Conservation (phyloP, 1,284 basidiomycete species). For the Quambalaria eucalypti region DNA sequence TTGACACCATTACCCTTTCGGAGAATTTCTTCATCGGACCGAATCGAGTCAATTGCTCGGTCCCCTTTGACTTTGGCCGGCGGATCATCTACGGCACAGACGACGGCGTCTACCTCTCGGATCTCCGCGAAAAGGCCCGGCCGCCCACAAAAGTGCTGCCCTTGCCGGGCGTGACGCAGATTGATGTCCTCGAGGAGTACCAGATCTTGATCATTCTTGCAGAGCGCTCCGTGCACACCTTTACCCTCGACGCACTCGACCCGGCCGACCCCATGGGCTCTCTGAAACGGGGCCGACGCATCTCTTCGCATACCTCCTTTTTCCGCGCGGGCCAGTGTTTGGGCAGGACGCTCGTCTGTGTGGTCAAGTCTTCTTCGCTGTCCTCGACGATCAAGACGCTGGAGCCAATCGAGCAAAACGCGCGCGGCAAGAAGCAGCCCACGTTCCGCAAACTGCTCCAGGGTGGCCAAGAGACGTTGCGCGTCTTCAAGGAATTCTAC, state of each 20-base stretch:
- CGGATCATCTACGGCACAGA: conserved; percentile 91
- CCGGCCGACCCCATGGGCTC: conserved; percentile 80
- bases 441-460: conserved; percentile 82
- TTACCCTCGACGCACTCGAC: conserved; percentile 87
- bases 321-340: conserved; percentile 94
- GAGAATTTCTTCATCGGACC: conserved; percentile 76
- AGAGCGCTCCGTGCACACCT: conserved; percentile 89
- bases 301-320: conserved; percentile 92
- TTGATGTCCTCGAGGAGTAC: conserved; percentile 93
- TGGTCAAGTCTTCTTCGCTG: conserved; percentile 87
- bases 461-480: conserved; percentile 86
- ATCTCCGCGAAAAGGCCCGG: conserved; percentile 63
- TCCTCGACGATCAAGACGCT: conserved; percentile 96
- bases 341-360: conserved; percentile 87
- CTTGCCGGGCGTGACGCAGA: conserved; percentile 79
- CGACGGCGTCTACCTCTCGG: conserved; percentile 89
- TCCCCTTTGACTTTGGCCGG: conserved; percentile 77
- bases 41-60: conserved; percentile 79
- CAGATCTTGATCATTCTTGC: conserved; percentile 81
- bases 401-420: conserved; percentile 85
- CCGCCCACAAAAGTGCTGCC: conserved; percentile 78
- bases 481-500: conserved; percentile 91
- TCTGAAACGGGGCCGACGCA: conserved; percentile 84
- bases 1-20: conserved; percentile 74
- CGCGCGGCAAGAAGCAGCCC: conserved; percentile 67